These are phyloP conservation scores for Clausena lansium DNA, from an alignment of 345 rosid species.

Conservation along the genomic window DNA sequence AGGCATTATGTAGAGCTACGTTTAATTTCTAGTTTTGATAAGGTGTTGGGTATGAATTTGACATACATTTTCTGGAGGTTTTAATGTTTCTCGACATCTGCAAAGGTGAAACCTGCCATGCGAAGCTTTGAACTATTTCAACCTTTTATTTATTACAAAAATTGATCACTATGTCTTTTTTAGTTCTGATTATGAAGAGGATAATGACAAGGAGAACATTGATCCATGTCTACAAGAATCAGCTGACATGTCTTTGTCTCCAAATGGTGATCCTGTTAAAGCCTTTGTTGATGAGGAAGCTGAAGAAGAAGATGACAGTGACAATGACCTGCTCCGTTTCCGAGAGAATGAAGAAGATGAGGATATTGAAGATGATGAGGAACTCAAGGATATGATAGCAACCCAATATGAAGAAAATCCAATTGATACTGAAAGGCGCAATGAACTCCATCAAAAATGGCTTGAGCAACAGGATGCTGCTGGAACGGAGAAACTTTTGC, in stretches of 20 bases:
- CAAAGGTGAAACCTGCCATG: neutral
- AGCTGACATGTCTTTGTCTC: constrained; percentile 35
- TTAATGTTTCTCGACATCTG: neutral
- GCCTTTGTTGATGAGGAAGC: constrained; percentile 90
- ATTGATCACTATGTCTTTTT: constrained; percentile 18
- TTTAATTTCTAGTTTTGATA: neutral
- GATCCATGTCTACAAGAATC: constrained; percentile 34
- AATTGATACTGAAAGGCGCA: constrained; percentile 69
- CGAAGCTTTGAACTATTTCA: neutral
- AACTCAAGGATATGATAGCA: constrained; percentile 74
- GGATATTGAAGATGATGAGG: constrained; percentile 58
- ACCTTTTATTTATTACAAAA: neutral
- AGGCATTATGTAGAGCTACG: neutral
- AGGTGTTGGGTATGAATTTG: neutral
- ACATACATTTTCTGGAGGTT: neutral
- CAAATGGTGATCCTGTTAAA: constrained; percentile 70
- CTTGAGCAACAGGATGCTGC: constrained; percentile 85
- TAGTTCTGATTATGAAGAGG: constrained; percentile 60
- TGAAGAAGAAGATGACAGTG: constrained; percentile 95
- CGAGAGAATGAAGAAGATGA: constrained; percentile 75
- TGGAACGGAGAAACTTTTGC: constrained; percentile 79
- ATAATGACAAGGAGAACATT: constrained; percentile 56
- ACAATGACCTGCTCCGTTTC: constrained; percentile 64
- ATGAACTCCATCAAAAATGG: constrained; percentile 91
- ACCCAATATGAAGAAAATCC: constrained; percentile 67